Percentiles rank a stretch among this genome's conserved stretches.
phyloP scores from a whole-genome alignment of 192 early-diverging fungal species.

The Pilobolus umbonatus region DNA sequence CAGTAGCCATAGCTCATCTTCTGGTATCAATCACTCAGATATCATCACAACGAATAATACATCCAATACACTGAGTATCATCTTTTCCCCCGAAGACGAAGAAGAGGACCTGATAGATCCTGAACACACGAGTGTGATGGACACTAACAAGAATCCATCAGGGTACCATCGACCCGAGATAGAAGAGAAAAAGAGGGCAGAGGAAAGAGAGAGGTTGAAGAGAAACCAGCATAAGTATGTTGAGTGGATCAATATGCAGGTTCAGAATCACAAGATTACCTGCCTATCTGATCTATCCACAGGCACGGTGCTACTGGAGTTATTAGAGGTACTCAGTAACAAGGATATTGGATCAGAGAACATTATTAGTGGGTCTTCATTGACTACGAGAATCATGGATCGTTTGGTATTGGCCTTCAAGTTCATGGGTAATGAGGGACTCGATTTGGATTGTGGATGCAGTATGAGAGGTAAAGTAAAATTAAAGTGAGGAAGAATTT shows the following conservation, averaged over 20 bases:
- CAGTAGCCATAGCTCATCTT: not conserved
- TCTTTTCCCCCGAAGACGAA: constrained; percentile 19
- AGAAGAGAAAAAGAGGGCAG: not conserved
- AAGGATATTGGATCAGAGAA: constrained; percentile 37
- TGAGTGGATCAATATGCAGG: constrained; percentile 41
- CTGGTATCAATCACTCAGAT: not conserved
- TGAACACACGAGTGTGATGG: not conserved
- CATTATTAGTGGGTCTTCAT: constrained; percentile 25
- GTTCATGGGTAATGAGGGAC: constrained; percentile 49
- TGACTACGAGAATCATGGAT: constrained; percentile 49
- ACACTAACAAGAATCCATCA: not conserved
- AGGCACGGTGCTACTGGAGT: constrained; percentile 41
- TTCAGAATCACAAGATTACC: constrained; percentile 19
- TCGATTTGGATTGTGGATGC: constrained; percentile 41
- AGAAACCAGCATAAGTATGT: constrained; percentile 32
- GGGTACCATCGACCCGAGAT: not conserved
- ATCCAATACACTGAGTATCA: not conserved
- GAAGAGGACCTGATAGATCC: constrained; percentile 33
- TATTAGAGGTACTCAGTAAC: constrained; percentile 43
- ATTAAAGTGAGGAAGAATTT: not conserved
- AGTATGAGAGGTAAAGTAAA: constrained; percentile 39
- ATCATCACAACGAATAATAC: not conserved
- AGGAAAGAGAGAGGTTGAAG: not conserved
- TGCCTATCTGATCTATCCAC: constrained; percentile 38
- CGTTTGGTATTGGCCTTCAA: constrained; percentile 47